These are phyloP conservation scores for Collybiopsis confluens DNA, from an alignment of 768 basidiomycete genomes.

Conservation along the genomic window DNA sequence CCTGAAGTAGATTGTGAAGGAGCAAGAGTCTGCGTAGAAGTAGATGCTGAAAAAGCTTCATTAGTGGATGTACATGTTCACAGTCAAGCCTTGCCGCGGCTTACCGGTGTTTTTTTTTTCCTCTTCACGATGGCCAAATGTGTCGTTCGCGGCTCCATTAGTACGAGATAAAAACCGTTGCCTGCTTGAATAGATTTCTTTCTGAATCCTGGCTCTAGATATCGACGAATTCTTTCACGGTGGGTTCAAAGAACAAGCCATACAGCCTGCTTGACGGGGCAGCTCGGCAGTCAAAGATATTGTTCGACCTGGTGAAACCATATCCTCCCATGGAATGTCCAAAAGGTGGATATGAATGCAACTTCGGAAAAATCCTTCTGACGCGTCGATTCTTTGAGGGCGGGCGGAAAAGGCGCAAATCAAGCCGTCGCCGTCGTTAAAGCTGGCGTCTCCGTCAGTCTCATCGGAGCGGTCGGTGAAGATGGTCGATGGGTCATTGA, in stretches of 20 bases:
- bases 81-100: no score
- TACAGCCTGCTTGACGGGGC: no score
- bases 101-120: no score
- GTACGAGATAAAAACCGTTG: slow-evolving; percentile 24
- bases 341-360: no score
- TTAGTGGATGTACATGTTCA: slow-evolving; percentile 4
- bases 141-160: slow-evolving; percentile 46
- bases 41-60: neutral
- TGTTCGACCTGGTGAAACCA: slow-evolving; percentile 55
- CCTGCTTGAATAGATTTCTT: neutral
- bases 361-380: no score
- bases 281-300: slow-evolving; percentile 56
- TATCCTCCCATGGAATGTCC: slow-evolving; percentile 46
- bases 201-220: slow-evolving; percentile 27
- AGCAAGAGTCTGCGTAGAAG: neutral
- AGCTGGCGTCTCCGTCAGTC: slow-evolving; percentile 43
- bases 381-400: no score
- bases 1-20: neutral
- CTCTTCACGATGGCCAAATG: slow-evolving; percentile 17
- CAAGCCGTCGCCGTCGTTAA: slow-evolving; percentile 55
- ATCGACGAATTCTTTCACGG: slow-evolving; percentile 59
- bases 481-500: slow-evolving; percentile 50
- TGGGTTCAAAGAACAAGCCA: no score
- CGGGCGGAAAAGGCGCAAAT: slow-evolving; percentile 64
- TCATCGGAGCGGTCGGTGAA: slow-evolving; percentile 50